Base-by-base conservation (phyloP, 768 basidiomycete species). In the Suillus tomentosus region DNA sequence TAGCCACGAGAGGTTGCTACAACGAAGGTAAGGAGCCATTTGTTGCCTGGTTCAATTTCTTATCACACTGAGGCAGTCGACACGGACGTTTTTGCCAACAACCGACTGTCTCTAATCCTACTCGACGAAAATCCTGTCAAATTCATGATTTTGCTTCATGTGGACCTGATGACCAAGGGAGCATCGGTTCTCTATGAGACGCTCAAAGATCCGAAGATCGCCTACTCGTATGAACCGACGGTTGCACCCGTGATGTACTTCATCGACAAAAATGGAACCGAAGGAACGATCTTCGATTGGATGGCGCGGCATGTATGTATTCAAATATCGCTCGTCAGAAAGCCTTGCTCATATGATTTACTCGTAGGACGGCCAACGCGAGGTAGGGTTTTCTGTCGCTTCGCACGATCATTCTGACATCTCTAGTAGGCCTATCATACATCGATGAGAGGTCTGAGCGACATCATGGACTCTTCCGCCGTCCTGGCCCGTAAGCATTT, bases 61-160 rank as follows among this genome's bases (percentile, higher is more conserved):
- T 42, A 40, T 58, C 57, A 58, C 24, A 42, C 3, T 42, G 17
- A 24, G 51, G 50, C 58, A 79, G 77, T 79, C 34, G 63, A 70
- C 17, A 64, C 61, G 5, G 68, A 76, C 39, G 71, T 72, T 0
- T 80, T 77, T 60, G 67, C 75, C 22, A 79, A 79, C 66, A 79
- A 74, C 54, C 75, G 76, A 0, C 67, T 79, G 8, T 77, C 76
- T n/a, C 50, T 74, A 9, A 68, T 69, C 47, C 66, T 79, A 6
- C 70, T 68, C 36, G 67, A 64, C 14, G 56, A 69, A 27, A 69
- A 75, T 36, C 65, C 73, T 34, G 66, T 68, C 36, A 64, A 61
- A 42, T 68, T 70, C 57, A 68, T 73, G 64, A 14, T 69, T 42
- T 59, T 31, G 39, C 62, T 68, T 27, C 73, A 72, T 10, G 62